A percentile compares a stretch with the other conserved stretches of the same genome.
phyloP scores from a whole-genome alignment of 192 early-diverging fungal species.

The Umbelopsis ramanniana region DNA sequence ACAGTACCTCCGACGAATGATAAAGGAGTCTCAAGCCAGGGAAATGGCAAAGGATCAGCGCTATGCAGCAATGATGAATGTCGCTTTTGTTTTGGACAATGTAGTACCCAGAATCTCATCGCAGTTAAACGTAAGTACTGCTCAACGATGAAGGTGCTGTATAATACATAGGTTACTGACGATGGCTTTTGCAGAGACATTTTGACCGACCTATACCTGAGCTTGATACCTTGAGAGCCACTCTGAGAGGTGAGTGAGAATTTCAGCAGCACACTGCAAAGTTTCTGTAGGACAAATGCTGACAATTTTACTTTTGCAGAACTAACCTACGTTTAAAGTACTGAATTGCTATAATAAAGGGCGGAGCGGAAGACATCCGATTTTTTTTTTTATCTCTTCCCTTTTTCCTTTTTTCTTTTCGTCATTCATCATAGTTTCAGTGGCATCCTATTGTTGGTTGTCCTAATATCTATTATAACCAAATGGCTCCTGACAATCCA shows the following conservation, averaged over 20 bases:
- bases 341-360: constrained; percentile 3
- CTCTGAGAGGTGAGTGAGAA: constrained; percentile 48
- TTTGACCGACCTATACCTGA: constrained; percentile 86
- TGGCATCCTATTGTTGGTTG: background rate
- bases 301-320: constrained; percentile 11
- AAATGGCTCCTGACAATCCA: constrained; percentile 8
- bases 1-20: constrained; percentile 61
- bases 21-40: constrained; percentile 49
- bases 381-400: background rate
- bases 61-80: constrained; percentile 49
- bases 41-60: constrained; percentile 51
- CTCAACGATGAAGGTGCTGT: too few relatives aligned
- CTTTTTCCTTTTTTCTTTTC: constrained; percentile 1
- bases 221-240: constrained; percentile 62
- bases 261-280: background rate
- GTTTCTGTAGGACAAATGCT: background rate
- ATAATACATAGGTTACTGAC: too few relatives aligned
- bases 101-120: constrained; percentile 59
- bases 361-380: background rate
- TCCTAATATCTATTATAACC: background rate
- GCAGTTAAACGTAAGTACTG: constrained; percentile 64
- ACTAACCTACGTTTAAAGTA: constrained; percentile 25
- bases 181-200: constrained; percentile 51
- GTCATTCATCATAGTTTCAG: background rate
- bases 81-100: constrained; percentile 59